A percentile compares a stretch with the other conserved stretches of the same genome.
phyloP scores from a whole-genome alignment of 345 rosid species.

The Populus simonii region DNA sequence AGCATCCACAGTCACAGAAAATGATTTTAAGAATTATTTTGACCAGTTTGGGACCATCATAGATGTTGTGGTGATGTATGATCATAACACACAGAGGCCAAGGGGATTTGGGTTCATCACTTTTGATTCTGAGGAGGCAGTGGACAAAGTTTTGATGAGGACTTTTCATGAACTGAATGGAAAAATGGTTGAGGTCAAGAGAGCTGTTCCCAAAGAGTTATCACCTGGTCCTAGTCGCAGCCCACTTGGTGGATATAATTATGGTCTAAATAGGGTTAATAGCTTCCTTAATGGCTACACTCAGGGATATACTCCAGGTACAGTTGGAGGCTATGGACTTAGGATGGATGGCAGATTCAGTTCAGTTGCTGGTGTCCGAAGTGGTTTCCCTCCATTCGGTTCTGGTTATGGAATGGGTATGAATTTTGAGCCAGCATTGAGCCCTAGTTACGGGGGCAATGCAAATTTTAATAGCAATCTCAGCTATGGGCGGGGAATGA shows the following conservation, averaged over 20 bases:
- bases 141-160: conserved; percentile 58
- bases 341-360: conserved; percentile 66
- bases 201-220: conserved; percentile 78
- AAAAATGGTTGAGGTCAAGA: conserved; percentile 75
- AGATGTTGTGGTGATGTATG: conserved; percentile 83
- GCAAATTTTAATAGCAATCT: conserved; percentile 51
- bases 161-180: conserved; percentile 78
- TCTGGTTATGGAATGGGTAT: conserved; percentile 58
- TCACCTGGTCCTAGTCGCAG: conserved; percentile 74
- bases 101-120: conserved; percentile 80
- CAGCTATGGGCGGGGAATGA: conserved; percentile 60
- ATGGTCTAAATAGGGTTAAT: conserved; percentile 54
- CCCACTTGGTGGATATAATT: conserved; percentile 65
- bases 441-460: conserved; percentile 46
- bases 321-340: conserved; percentile 61
- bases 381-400: conserved; percentile 60
- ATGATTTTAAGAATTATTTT: conserved; percentile 67
- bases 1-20: conserved; percentile 75
- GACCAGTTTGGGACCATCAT: conserved; percentile 74
- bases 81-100: conserved; percentile 80
- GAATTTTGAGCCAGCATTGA: conserved; percentile 58
- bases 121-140: conserved; percentile 73
- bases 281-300: conserved; percentile 62
- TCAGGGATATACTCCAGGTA: conserved; percentile 56
- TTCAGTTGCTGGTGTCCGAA: conserved; percentile 53